Evolutionary conservation across 345 rosid species (phyloP).

Genomic region (Salix udensis): DNA sequence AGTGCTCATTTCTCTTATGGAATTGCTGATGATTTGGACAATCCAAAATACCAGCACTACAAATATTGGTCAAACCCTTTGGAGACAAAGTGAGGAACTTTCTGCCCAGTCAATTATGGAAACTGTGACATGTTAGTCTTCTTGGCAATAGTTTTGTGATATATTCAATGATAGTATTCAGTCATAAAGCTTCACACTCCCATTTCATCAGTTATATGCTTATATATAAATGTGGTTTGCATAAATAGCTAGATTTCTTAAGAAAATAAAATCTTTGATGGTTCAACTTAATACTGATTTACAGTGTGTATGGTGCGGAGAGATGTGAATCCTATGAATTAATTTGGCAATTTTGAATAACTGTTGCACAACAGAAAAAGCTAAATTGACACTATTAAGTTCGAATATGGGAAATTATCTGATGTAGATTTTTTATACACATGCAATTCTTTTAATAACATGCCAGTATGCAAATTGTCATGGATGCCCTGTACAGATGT

Average conservation of each 20-base stretch:
- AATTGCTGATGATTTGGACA: slow-evolving; percentile 88
- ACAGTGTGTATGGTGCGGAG: not conserved
- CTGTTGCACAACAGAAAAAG: not conserved
- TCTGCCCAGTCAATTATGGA: not conserved
- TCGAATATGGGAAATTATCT: not conserved
- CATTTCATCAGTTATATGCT: not conserved
- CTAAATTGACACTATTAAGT: not conserved
- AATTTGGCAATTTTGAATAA: slow-evolving; percentile 3
- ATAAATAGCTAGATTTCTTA: not conserved
- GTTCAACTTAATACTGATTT: not conserved
- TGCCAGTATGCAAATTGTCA: not conserved
- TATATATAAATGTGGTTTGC: not conserved
- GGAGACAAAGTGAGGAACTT: slow-evolving; percentile 70
- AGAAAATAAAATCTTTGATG: not conserved
- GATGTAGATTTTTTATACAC: not conserved
- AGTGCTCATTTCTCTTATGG: slow-evolving; percentile 84
- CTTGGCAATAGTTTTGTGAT: not conserved
- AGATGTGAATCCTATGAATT: not conserved
- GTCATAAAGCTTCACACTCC: not conserved
- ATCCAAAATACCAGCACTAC: slow-evolving; percentile 69
- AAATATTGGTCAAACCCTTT: slow-evolving; percentile 95
- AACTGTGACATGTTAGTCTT: not conserved
- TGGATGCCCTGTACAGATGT: not conserved
- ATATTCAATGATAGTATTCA: not conserved
- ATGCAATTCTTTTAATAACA: not conserved